These are phyloP conservation scores for Fusarium kyushuense DNA, from an alignment of 2,329 filamentous ascomycete species.

Conservation along the genomic window DNA sequence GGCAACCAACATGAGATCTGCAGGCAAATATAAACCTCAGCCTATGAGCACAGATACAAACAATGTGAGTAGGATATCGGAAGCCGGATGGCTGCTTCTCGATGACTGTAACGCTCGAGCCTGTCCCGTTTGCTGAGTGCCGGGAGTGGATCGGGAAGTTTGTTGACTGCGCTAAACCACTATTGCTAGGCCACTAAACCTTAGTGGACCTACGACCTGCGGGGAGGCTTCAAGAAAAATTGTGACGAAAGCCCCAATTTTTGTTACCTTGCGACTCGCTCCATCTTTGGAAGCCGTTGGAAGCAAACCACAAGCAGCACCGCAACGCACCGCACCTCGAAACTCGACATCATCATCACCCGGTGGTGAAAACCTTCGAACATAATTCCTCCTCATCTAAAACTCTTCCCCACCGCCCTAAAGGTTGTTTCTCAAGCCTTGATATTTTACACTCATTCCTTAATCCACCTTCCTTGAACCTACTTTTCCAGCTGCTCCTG, in stretches of 20 bases:
- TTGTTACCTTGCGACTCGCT: constrained; percentile 41
- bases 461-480: constrained; percentile 25
- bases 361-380: constrained; percentile 31
- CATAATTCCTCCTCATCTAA: constrained; percentile 9
- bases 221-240: constrained; percentile 49
- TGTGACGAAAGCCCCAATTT: constrained; percentile 50
- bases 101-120: constrained; percentile 17
- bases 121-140: constrained; percentile 9
- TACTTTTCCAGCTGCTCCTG: constrained; percentile 26
- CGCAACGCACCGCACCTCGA: constrained; percentile 1
- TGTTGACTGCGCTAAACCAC: constrained; percentile 32
- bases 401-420: constrained; percentile 7
- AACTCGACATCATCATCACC: constrained; percentile 44
- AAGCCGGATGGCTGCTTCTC: constrained; percentile 39
- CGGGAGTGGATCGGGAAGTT: constrained; percentile 5
- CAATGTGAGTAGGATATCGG: constrained; percentile 11
- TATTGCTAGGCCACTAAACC: constrained; percentile 25
- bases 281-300: constrained; percentile 46
- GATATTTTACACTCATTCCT: constrained; percentile 19
- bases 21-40: constrained; percentile 1
- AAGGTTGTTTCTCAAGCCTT: not conserved
- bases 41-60: constrained; percentile 7
- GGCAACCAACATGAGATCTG: not conserved
- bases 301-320: constrained; percentile 16
- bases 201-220: constrained; percentile 39